A percentile compares a stretch with the other conserved stretches of the same genome.
These are phyloP conservation scores for Cladophialophora bantiana DNA, from an alignment of 2,329 filamentous ascomycete genomes.

Conservation along the genomic window DNA sequence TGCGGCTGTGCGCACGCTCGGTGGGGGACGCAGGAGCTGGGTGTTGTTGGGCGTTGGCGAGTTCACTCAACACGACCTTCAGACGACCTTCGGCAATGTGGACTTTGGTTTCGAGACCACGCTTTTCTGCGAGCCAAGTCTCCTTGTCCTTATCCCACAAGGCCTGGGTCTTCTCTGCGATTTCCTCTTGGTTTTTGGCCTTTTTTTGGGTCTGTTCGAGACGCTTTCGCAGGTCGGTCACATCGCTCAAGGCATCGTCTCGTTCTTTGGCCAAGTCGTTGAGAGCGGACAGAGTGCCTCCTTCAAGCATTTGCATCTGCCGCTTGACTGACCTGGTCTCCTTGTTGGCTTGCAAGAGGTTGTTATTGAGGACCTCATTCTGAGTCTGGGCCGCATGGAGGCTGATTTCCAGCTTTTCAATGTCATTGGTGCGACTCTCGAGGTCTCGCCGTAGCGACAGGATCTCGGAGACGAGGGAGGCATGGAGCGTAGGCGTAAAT, in stretches of 20 bases:
- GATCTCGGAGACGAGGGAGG: conserved; percentile 93
- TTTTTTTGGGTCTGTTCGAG: conserved; percentile 81
- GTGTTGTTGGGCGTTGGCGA: conserved; percentile 59
- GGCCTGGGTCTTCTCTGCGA: conserved; percentile 76
- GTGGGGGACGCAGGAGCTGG: conserved; percentile 38
- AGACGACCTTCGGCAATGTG: conserved; percentile 90
- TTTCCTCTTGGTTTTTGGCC: conserved; percentile 79
- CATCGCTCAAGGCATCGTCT: conserved; percentile 78
- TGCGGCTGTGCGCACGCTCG: conserved; percentile 37
- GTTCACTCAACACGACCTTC: conserved; percentile 83
- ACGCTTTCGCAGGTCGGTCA: conserved; percentile 75
- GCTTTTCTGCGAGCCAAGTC: conserved; percentile 81
- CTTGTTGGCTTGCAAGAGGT: conserved; percentile 69
- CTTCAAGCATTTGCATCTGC: conserved; percentile 85
- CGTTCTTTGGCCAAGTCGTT: conserved; percentile 84
- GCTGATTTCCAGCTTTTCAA: conserved; percentile 80
- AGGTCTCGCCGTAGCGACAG: conserved; percentile 84
- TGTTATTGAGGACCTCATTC: conserved; percentile 72
- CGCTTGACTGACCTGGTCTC: conserved; percentile 83
- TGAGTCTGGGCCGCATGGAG: conserved; percentile 76
- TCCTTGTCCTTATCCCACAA: conserved; percentile 87
- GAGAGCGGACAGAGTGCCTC: conserved; percentile 83
- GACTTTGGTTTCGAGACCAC: conserved; percentile 80
- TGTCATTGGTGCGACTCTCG: conserved; percentile 85
- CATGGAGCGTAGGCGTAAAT: conserved; percentile 94